phyloP scores from a whole-genome alignment of 2,329 filamentous ascomycete species.

The Ophiocordyceps polyrhachis-furcata region DNA sequence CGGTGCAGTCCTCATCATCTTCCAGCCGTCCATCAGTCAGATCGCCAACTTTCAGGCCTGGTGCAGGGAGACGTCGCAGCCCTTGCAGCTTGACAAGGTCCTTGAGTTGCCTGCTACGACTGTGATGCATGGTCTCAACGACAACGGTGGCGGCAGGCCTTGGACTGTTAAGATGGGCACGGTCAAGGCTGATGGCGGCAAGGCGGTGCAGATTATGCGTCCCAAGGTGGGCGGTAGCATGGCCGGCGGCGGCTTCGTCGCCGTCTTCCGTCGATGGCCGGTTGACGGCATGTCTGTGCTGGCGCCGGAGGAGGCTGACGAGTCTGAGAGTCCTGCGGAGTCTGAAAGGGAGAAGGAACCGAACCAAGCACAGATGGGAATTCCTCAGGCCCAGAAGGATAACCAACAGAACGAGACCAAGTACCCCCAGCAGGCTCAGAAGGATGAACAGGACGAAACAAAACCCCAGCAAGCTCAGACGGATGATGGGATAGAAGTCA shows the following conservation, averaged over 20 bases:
- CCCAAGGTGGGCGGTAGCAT: conserved; percentile 22
- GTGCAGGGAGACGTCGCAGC: conserved; percentile 32
- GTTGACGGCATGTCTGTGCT: background rate
- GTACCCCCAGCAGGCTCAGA: too few species aligned
- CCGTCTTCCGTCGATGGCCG: conserved; percentile 17
- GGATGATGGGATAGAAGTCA: too few species aligned
- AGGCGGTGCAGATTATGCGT: conserved; percentile 19
- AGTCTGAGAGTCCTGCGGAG: background rate
- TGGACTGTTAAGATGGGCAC: conserved; percentile 42
- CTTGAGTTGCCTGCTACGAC: conserved; percentile 34
- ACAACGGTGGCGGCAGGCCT: conserved; percentile 31
- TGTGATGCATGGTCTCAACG: conserved; percentile 22
- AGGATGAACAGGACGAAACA: too few species aligned
- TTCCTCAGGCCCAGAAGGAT: too few species aligned
- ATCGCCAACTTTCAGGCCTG: conserved; percentile 39
- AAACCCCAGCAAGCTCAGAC: too few species aligned
- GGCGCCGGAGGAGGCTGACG: background rate
- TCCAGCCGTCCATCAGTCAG: conserved; percentile 63
- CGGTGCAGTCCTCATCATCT: conserved; percentile 48
- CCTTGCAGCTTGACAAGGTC: conserved; percentile 35
- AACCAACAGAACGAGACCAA: too few species aligned
- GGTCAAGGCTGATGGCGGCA: conserved; percentile 8
- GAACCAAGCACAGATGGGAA: too few species aligned
- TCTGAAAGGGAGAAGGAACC: background rate
- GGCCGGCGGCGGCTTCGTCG: conserved; percentile 22